A percentile compares a stretch with the other conserved stretches of the same genome.
These are phyloP conservation scores for Glycine tomentella DNA, from an alignment of 306 rosid species.

Conservation along the genomic window DNA sequence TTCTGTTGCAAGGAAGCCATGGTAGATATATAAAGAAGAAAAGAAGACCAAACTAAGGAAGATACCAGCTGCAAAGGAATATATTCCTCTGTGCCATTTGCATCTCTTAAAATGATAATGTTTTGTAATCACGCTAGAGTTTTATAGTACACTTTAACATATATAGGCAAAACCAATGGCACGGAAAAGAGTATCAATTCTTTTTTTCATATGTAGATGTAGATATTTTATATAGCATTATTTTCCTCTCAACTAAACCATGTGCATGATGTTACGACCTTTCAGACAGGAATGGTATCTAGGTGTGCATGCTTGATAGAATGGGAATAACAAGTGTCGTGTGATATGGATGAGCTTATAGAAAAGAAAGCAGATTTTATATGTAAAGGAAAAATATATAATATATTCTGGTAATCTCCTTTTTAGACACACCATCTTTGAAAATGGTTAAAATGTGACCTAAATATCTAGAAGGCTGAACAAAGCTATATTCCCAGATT, in stretches of 20 bases:
- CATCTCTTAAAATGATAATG: conserved; percentile 47
- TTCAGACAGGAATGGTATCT: conserved; percentile 74
- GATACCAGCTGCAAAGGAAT: conserved; percentile 57
- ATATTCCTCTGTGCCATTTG: conserved; percentile 68
- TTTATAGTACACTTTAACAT: conserved; percentile 7
- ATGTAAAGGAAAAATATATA: conserved; percentile 63
- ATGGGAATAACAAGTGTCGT: conserved; percentile 63
- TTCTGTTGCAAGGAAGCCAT: conserved; percentile 69
- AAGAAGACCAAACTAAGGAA: conserved; percentile 46
- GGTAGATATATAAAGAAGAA: conserved; percentile 39
- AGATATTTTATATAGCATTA: conserved; percentile 42
- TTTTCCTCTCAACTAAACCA: conserved; percentile 51
- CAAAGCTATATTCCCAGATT: conserved; percentile 58
- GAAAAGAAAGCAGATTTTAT: conserved; percentile 53
- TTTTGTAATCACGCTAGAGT: conserved; percentile 45
- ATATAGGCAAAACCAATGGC: conserved; percentile 32
- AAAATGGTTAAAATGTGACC: conserved; percentile 53
- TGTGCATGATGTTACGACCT: conserved; percentile 48
- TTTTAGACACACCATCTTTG: conserved; percentile 51
- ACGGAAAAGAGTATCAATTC: conserved; percentile 49
- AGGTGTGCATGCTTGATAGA: conserved; percentile 45
- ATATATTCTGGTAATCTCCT: conserved; percentile 66
- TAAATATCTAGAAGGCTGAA: conserved; percentile 46
- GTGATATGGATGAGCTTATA: conserved; percentile 57
- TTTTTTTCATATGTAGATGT: conserved; percentile 33